Percentiles rank a stretch among this genome's conserved stretches.
Conservation (phyloP, 257 asterid species). For the Solanum pinnatisectum region DNA sequence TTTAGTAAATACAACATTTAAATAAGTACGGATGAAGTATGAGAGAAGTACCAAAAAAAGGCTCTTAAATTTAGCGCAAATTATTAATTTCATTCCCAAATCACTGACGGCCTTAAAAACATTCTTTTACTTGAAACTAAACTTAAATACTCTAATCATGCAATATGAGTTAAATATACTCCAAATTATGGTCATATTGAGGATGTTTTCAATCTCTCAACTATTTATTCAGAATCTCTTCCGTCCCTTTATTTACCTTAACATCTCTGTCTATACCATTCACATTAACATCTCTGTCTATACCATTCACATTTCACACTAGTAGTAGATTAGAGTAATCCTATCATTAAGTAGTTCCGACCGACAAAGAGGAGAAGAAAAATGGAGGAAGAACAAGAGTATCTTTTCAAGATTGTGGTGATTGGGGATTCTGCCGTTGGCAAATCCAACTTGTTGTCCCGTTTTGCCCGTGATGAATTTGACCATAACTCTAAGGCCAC, state of each 20-base stretch:
- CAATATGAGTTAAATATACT: too few species aligned
- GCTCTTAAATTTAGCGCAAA: too few species aligned
- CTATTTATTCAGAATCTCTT: neutral
- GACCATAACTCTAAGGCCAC: constrained; percentile 69
- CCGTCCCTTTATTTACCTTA: neutral
- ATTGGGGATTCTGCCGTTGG: neutral
- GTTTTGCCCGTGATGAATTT: constrained; percentile 69
- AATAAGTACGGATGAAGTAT: too few species aligned
- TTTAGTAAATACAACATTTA: too few species aligned
- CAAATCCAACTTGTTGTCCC: constrained; percentile 54
- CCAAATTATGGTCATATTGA: too few species aligned
- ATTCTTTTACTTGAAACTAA: too few species aligned
- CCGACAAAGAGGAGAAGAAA: neutral
- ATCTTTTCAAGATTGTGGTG: neutral
- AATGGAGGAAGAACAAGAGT: constrained; percentile 5
- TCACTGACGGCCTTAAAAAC: too few species aligned
- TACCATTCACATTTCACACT: neutral
- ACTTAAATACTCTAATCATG: too few species aligned
- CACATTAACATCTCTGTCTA: neutral
- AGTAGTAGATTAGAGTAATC: neutral
- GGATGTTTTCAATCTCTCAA: too few species aligned
- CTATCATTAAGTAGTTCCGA: too few species aligned
- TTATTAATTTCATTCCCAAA: too few species aligned
- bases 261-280: neutral
- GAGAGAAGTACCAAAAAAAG: too few species aligned